Evolutionary conservation across 2,329 filamentous ascomycete genomes (phyloP).

Genomic region (Trichoderma endophyticum): DNA sequence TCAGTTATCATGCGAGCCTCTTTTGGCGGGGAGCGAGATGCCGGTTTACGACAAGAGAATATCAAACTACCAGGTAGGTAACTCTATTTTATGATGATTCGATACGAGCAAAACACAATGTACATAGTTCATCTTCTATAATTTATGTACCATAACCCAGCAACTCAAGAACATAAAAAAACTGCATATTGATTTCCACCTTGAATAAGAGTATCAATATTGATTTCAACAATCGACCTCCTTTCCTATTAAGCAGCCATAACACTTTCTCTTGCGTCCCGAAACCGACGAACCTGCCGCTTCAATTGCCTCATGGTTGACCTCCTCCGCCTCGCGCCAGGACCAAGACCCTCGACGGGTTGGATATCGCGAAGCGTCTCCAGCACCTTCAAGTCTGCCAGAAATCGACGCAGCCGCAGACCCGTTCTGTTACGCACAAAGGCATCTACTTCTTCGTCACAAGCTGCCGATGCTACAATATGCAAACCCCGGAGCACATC

Average conservation of each 20-base stretch:
- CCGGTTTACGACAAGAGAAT: background rate
- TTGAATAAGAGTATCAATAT: background rate
- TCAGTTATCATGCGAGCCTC: background rate
- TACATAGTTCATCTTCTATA: background rate
- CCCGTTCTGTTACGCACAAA: slow-evolving; percentile 52
- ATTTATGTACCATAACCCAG: background rate
- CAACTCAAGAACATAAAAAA: background rate
- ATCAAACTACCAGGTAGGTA: background rate
- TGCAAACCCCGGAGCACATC: slow-evolving; percentile 55
- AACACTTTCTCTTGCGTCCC: slow-evolving; percentile 25
- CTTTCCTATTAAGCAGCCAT: background rate
- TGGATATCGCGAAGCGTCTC: slow-evolving; percentile 42
- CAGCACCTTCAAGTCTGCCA: slow-evolving; percentile 52
- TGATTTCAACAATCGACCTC: background rate
- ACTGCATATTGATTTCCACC: background rate
- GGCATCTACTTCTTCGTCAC: slow-evolving; percentile 51
- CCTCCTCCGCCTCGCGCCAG: slow-evolving; percentile 29
- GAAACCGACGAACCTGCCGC: slow-evolving; percentile 35
- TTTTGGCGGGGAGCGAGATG: background rate
- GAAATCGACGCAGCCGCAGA: slow-evolving; percentile 50
- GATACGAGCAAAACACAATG: background rate
- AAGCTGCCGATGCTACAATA: slow-evolving; percentile 54
- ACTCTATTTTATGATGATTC: background rate
- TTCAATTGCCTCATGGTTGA: slow-evolving; percentile 36
- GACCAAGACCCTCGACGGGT: slow-evolving; percentile 25